A percentile compares a stretch with the other conserved stretches of the same genome.
Conservation (phyloP, 805 yeast genomes). For the Ogataea polymorpha region DNA sequence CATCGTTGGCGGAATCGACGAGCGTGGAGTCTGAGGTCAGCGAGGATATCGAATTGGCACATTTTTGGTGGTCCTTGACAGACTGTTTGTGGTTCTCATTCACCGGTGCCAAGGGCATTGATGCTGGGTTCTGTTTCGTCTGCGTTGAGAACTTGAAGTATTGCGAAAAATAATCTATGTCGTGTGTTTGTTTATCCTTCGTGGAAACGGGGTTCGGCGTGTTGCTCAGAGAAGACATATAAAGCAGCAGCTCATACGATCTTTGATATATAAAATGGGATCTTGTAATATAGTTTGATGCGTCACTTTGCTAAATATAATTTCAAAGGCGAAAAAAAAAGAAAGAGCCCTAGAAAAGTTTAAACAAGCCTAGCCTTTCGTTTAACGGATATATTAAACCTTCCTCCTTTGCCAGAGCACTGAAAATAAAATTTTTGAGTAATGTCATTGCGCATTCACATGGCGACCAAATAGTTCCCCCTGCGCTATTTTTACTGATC, state of each 20-base stretch:
- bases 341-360: slow-evolving; percentile 7
- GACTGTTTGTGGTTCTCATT: slow-evolving; percentile 3
- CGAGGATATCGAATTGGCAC: slow-evolving; percentile 21
- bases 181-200: neutral
- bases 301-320: slow-evolving; percentile 3
- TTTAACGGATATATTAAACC: neutral
- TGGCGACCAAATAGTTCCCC: neutral
- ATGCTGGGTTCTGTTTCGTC: neutral
- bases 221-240: slow-evolving; percentile 17
- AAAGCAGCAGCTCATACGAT: slow-evolving; percentile 1
- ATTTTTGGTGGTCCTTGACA: slow-evolving; percentile 15
- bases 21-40: slow-evolving; percentile 21
- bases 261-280: neutral
- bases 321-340: slow-evolving; percentile 6
- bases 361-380: slow-evolving; percentile 1
- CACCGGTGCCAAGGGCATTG: slow-evolving; percentile 1
- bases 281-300: neutral
- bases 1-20: slow-evolving; percentile 9
- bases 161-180: slow-evolving; percentile 5
- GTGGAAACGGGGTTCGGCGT: slow-evolving; percentile 15
- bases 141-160: neutral
- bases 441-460: slow-evolving; percentile 6
- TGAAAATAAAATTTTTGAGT: neutral
- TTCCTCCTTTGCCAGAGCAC: neutral
- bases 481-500: slow-evolving; percentile 3